Evolutionary conservation across 768 basidiomycete genomes (phyloP).

Genomic region (Lactarius quietus): DNA sequence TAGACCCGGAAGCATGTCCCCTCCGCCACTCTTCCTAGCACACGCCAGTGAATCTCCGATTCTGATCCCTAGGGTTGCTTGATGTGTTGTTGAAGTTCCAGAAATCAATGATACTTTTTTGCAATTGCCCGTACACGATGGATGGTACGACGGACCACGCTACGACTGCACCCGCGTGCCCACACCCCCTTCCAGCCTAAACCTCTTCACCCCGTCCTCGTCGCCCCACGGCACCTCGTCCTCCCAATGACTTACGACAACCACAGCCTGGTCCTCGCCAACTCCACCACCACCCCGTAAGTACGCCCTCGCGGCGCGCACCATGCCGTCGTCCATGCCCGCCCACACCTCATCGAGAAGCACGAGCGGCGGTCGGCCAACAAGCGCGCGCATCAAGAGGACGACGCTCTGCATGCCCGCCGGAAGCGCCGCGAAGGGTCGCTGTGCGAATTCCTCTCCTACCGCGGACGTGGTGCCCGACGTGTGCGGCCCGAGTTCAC

Average conservation of each 20-base stretch:
- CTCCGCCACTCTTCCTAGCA: no score
- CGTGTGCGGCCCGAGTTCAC: slow-evolving; percentile 55
- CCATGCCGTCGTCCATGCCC: slow-evolving; percentile 84
- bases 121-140: no score
- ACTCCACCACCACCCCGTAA: slow-evolving; percentile 51
- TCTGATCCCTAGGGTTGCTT: no score
- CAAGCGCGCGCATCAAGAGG: slow-evolving; percentile 82
- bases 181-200: slow-evolving; percentile 37
- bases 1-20: no score
- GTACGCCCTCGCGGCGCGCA: slow-evolving; percentile 58
- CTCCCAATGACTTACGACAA: slow-evolving; percentile 89
- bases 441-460: slow-evolving; percentile 40
- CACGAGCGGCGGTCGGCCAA: slow-evolving; percentile 67
- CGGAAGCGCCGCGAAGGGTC: slow-evolving; percentile 60
- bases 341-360: slow-evolving; percentile 92
- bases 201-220: slow-evolving; percentile 48
- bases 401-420: slow-evolving; percentile 77
- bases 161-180: slow-evolving; percentile 19
- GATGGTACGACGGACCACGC: no score
- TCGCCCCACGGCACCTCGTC: slow-evolving; percentile 83
- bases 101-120: no score
- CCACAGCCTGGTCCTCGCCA: slow-evolving; percentile 61
- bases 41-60: no score
- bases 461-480: slow-evolving; percentile 40
- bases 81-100: no score